These are phyloP conservation scores for Rhodotorula toruloides DNA, from an alignment of 768 basidiomycete genomes.

Conservation along the genomic window DNA sequence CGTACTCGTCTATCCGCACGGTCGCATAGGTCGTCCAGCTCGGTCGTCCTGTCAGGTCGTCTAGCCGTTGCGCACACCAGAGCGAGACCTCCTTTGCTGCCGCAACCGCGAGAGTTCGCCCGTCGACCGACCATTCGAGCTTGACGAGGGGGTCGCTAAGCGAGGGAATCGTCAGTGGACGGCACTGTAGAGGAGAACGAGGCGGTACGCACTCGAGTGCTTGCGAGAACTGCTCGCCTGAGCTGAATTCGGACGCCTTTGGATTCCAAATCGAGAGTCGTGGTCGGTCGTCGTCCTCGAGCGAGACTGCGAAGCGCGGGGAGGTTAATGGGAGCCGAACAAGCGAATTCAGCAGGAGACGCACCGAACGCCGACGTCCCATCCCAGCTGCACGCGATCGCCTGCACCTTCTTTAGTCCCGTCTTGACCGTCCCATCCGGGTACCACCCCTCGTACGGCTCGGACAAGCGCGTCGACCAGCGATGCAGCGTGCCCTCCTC, in stretches of 20 bases:
- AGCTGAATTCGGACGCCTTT: slow-evolving; percentile 84
- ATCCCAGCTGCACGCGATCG: slow-evolving; percentile 78
- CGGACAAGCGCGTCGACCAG: neutral
- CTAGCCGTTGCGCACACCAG: neutral
- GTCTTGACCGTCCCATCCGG: neutral
- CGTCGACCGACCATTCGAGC: slow-evolving; percentile 25
- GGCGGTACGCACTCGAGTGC: slow-evolving; percentile 4
- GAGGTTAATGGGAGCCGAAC: neutral
- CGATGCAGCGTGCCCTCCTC: slow-evolving; percentile 9
- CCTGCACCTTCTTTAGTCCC: slow-evolving; percentile 37
- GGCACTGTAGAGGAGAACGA: no score
- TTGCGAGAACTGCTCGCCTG: slow-evolving; percentile 72
- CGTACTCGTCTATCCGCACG: slow-evolving; percentile 6
- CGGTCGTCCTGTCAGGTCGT: slow-evolving; percentile 2
- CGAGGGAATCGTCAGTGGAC: neutral
- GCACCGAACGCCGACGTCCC: slow-evolving; percentile 85
- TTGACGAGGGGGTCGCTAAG: slow-evolving; percentile 6
- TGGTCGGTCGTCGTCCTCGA: slow-evolving; percentile 54
- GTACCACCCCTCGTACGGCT: neutral
- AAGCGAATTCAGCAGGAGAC: no score
- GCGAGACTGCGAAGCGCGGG: slow-evolving; percentile 55
- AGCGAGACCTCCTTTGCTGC: slow-evolving; percentile 9
- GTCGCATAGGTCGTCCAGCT: slow-evolving; percentile 6
- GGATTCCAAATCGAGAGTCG: slow-evolving; percentile 97
- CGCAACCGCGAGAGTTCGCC: slow-evolving; percentile 14